Evolutionary conservation across 257 asterid genomes (phyloP).

Genomic region (Orobanche coerulescens): DNA sequence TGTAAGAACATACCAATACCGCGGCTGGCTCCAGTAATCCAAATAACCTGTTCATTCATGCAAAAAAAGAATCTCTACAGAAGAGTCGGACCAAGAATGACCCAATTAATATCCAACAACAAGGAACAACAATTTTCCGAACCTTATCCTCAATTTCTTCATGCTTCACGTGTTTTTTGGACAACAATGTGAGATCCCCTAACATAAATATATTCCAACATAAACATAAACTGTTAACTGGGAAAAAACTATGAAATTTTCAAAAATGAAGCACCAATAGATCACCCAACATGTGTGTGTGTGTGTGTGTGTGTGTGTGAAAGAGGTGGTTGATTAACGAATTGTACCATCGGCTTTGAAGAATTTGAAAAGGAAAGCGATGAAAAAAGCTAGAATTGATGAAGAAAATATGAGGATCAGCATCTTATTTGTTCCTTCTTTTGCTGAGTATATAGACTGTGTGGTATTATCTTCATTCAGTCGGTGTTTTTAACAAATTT

Average conservation of each 20-base stretch:
- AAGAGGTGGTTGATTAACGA: background rate
- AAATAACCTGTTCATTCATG: slow-evolving; percentile 55
- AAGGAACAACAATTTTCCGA: background rate
- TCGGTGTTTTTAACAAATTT: too few species aligned
- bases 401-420: slow-evolving; percentile 29
- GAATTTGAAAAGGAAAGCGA: slow-evolving; percentile 39
- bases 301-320: too few species aligned
- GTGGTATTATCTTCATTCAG: too few species aligned
- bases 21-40: slow-evolving; percentile 99
- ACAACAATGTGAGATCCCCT: slow-evolving; percentile 86
- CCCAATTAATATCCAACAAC: background rate
- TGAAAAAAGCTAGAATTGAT: slow-evolving; percentile 23
- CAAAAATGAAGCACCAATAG: background rate
- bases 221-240: background rate
- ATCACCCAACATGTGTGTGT: background rate
- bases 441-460: too few species aligned
- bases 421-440: slow-evolving; percentile 26
- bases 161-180: slow-evolving; percentile 59
- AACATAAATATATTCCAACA: slow-evolving; percentile 18
- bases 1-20: slow-evolving; percentile 66
- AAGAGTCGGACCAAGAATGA: background rate
- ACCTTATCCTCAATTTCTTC: slow-evolving; percentile 92
- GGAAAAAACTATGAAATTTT: background rate
- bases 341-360: slow-evolving; percentile 73
- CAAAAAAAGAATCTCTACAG: background rate